Base-by-base conservation (phyloP, 2,329 filamentous ascomycete genomes). In the Fonsecaea multimorphosa region DNA sequence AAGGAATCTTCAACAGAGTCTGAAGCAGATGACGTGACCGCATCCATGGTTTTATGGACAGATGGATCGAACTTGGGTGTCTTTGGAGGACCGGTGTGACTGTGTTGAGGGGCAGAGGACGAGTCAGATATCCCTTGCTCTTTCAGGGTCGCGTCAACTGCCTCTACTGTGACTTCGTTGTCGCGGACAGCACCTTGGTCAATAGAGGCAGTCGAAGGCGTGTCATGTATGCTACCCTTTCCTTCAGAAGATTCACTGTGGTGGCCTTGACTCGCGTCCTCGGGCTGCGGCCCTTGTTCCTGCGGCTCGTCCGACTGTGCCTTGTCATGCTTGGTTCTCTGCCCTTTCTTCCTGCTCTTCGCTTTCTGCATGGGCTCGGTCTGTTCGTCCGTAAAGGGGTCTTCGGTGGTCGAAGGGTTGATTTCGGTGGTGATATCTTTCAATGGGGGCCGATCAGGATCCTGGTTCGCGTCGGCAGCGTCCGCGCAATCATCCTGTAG, bases 11-110 rank as follows among this genome's bases (percentile, higher is more conserved):
- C 71, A 3, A 49, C 27, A 12, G 59, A 59, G 32, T 53, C 55
- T 14, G 56, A 53, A 29, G 53, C n/a, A 40, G 63, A 32, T 46
- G 69, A 62, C 24, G 49, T 27, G 24, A 34, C 22, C 6, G 9
- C 34, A n/a, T 62, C 59, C 9, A 58, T 58, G 12, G 65, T 49
- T 58, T 59, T 61, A 51, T 75, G 71, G 31, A 72, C 58, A 8
- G 64, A 63, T 32, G 71, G 68, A 53, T 76, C 68, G 67, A 73
- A 74, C 51, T 72, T 72, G 22, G 72, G 70, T 40, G 71, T 73
- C 54, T 71, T 72, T 27, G 68, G 61, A 27, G 51, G 46, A 2
- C 58, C 54, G 44, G 16, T 55, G 29, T 46, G 38, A 38, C 27
- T 19, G 36, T n/a, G 24, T 8, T 31, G 49, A 3, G 58, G 65